Base-by-base conservation (phyloP, 352 stramenopile species). In the Pseudoperonospora humuli region DNA sequence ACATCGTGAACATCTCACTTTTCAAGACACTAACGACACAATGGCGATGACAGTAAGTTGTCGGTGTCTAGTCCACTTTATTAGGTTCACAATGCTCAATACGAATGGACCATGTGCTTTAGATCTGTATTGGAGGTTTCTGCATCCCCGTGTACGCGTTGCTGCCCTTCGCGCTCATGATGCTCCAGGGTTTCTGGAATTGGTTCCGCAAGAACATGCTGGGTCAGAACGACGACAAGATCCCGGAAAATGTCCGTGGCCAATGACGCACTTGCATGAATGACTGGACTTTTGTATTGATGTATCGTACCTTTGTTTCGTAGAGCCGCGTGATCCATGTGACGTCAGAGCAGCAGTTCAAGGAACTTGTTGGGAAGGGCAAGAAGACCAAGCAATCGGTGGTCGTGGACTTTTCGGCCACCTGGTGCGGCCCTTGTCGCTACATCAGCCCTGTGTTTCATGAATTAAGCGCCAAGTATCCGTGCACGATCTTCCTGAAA, bases 341-440 rank as follows among this genome's bases (percentile, higher is more conserved):
- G 23, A 78, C 52, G 26, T 86, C 77, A 20, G 39, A 70, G 14
- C 62, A 86, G 45, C 75, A 86, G 37, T 89, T 73, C 50, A 78
- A 81, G 47, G 73, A 89, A 57, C 60, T 86, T 19, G 56, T 84
- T n/a, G 39, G 48, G 39, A 86, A 86, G 49, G 59, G 68, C 42
- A 83, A 84, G 51, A 58, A 51, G 11, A 86, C 74, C 26, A 86
- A 81, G 43, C 70, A 72, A 29, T 77, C 70, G 25, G 74, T 86
- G 21, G 70, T 94, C 3, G 75, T 95, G 40, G 81, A 93, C 54
- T 96, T 95, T 55, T 89, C 80, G 11, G 86, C 86, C 3, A 77
- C 81, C 18, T 96, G 86, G 84, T 96, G 86, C 36, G 76, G 75
- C 5, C 84, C 86, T 14, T 96, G 86, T 52, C 85, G 86, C 46